These are phyloP conservation scores for Curvularia hawaiiensis DNA, from an alignment of 2,329 filamentous ascomycete genomes.

Conservation along the genomic window DNA sequence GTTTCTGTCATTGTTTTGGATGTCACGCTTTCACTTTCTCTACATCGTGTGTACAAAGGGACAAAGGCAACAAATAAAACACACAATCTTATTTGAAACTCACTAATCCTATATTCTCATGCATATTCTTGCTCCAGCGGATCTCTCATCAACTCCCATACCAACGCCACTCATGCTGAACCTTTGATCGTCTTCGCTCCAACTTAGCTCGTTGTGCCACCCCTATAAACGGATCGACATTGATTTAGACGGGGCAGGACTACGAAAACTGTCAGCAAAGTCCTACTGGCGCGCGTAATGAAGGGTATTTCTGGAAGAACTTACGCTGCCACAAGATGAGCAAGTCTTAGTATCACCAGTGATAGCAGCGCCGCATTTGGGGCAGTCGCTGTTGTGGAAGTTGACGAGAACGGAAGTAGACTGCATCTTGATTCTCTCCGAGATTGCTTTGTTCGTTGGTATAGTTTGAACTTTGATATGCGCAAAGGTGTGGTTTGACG, in stretches of 20 bases:
- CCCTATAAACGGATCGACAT: neutral
- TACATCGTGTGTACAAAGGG: neutral
- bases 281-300: neutral
- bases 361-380: constrained; percentile 47
- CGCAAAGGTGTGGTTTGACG: constrained; percentile 8
- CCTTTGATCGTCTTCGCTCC: neutral
- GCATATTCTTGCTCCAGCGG: neutral
- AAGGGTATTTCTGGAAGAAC: neutral
- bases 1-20: too few relatives aligned
- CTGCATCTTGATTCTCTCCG: constrained; percentile 31
- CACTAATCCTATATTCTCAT: neutral
- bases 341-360: constrained; percentile 44
- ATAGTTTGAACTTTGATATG: neutral
- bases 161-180: neutral
- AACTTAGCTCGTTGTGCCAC: constrained; percentile 7
- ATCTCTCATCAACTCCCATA: neutral
- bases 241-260: constrained; percentile 33
- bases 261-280: constrained; percentile 5
- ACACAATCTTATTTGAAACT: neutral
- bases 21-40: neutral
- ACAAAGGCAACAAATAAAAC: neutral
- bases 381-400: constrained; percentile 44
- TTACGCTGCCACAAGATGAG: constrained; percentile 46
- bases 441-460: neutral
- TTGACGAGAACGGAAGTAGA: constrained; percentile 36